Evolutionary conservation across 2,329 filamentous ascomycete species (phyloP), one percentile per base, ranked within the genome.

Genomic region (Scytalidium sp.): DNA sequence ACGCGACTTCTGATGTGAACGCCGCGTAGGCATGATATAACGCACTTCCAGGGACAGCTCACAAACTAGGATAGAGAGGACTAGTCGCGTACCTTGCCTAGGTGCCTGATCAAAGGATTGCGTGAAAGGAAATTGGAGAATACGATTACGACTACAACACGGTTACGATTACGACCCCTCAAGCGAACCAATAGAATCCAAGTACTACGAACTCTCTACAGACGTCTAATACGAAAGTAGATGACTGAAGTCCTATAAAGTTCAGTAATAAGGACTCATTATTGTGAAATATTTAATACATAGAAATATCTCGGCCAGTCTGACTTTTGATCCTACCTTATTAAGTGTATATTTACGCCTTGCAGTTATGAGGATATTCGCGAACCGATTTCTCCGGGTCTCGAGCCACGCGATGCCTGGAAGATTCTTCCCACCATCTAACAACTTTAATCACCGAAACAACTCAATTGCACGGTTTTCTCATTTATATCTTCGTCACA

Each of bases 1-100:
- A 15, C 45, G 45, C 15, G 45, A 47, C 36, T 47, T 47, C n/a
- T 22, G 36, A 42, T 47, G 45, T 19, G 29, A 41, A 23, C 45
- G 45, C 19, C 45, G 45, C n/a, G 19, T 47, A 20, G 45, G 27
- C 45, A 47, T 47, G 13, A 19, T 22, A 32, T n/a, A 36, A n/a
- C 6, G 17, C n/a, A n/a, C n/a, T n/a, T 36, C 32, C 5, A n/a
- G 32, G 13, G 32, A n/a, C 6, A 36, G 11, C 13, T 36, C n/a
- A n/a, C 15, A 15, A 36, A 15, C 25, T 36, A 36, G 13, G 17
- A n/a, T n/a, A 36, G 17, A 9, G 32, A 5, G 5, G 15, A 9
- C n/a, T n/a, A n/a, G n/a, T n/a, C n/a, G n/a, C n/a, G n/a, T n/a
- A n/a, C n/a, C n/a, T n/a, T n/a, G n/a, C n/a, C n/a, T n/a, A n/a